A percentile compares a stretch with the other conserved stretches of the same genome.
These are phyloP conservation scores for Cladosporium austrohemisphaericum DNA, from an alignment of 2,329 filamentous ascomycete species.

Conservation along the genomic window DNA sequence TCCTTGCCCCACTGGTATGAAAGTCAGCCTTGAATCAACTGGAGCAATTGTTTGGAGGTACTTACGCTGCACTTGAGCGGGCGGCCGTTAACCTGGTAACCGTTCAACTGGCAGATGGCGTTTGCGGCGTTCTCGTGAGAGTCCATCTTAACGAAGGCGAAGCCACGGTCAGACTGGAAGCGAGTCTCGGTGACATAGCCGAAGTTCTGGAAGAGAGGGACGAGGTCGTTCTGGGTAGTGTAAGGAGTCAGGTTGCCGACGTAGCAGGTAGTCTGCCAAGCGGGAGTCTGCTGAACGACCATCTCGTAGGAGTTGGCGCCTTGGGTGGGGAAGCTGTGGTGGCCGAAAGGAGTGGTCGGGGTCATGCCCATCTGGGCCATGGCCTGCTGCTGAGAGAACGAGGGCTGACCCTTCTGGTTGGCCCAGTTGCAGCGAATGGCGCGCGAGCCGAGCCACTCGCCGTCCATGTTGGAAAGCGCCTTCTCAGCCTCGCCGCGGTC, in stretches of 20 bases:
- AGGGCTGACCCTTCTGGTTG: conserved; percentile 99
- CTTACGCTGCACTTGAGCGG: conserved; percentile 98
- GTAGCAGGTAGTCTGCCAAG: conserved; percentile 98
- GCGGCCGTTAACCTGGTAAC: conserved; percentile 95
- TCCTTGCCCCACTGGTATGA: conserved; percentile 89
- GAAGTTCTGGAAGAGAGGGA: conserved; percentile 98
- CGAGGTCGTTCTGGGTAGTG: conserved; percentile 91
- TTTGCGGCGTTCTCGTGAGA: conserved; percentile 96
- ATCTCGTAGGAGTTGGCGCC: conserved; percentile 97
- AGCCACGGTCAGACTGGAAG: conserved; percentile 95
- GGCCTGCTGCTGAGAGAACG: conserved; percentile 93
- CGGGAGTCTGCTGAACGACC: conserved; percentile 89
- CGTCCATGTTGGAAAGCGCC: conserved; percentile 95
- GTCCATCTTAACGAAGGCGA: conserved; percentile 99
- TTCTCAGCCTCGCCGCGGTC: conserved; percentile 93
- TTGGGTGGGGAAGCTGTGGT: conserved; percentile 89
- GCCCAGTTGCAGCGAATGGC: conserved; percentile 99
- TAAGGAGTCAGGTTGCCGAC: conserved; percentile 97
- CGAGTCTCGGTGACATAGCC: conserved; percentile 95
- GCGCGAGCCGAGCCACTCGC: conserved; percentile 96
- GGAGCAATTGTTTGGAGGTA: too few relatives aligned
- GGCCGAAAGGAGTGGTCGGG: conserved; percentile 90
- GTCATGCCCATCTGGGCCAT: conserved; percentile 99
- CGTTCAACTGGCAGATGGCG: conserved; percentile 96
- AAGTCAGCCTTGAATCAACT: conserved; percentile 46